Evolutionary conservation across 2,329 filamentous ascomycete genomes (phyloP), one percentile per base, ranked within the genome.

Genomic region (Colletotrichum phormii): DNA sequence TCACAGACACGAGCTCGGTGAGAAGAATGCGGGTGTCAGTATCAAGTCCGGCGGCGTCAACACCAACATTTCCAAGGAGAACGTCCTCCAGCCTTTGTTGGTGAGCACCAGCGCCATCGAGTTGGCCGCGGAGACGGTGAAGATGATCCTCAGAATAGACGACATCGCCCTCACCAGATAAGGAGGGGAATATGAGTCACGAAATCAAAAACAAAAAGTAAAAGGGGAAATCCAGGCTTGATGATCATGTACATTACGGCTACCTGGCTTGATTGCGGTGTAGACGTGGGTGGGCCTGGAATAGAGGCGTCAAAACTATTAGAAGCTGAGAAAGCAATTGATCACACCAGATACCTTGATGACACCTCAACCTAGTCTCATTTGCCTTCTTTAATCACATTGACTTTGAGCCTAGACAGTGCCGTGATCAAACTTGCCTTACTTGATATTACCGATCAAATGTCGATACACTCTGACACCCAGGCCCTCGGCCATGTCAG

Each of bases 51-150:
- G 97, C 53, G 97, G 97, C 72, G 97, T 99, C 76, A 98, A 98
- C 89, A 92, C 93, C 77, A 97, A 99, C 86, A 98, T 98, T 81
- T 93, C 94, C 72, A 96, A 97, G 82, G 95, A 98, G 88, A 98
- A 98, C 76, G 97, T 99, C 67, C 88, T 99, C 81, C 97, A 99
- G 87, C 97, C 97, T 22, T 87, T 99, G 81, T 87, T 99, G 74
- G 97, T 99, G 75, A 98, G 95, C 89, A 99, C 97, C 70, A 98
- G 96, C 83, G 95, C 97, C 29, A 97, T 99, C 79, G 96, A 99
- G 87, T 85, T 99, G 83, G 97, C 97, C 35, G 95, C 96, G 8
- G 97, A 99, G 89, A 99, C 97, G 74, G 97, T 98, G 78, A 99
- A 98, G 91, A 97, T 98, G 95, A 91, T 92, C 80, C 82, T 92